phyloP scores from a whole-genome alignment of 202 grass and related monocot genomes.

The Panicum hallii region DNA sequence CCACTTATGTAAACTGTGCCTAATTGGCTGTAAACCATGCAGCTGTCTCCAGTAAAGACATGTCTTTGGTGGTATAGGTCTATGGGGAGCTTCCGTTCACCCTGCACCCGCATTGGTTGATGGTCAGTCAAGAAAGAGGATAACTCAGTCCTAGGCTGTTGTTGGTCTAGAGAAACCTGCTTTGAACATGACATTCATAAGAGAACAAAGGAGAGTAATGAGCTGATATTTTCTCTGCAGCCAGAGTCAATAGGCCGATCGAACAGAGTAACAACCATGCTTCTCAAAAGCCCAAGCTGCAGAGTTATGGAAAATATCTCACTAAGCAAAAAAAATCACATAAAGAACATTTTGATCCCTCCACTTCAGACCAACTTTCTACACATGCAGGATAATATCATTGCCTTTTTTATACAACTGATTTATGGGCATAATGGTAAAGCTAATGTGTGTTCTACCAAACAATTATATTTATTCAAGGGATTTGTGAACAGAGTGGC shows the following conservation, averaged over 20 bases:
- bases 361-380: neutral
- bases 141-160: neutral
- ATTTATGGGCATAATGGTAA: neutral
- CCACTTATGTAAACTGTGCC: neutral
- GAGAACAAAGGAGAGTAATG: too few species aligned
- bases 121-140: neutral
- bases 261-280: neutral
- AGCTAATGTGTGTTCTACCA: neutral
- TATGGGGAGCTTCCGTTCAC: neutral
- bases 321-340: neutral
- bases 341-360: constrained; percentile 1
- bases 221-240: neutral
- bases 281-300: neutral
- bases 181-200: too few species aligned
- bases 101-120: neutral
- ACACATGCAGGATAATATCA: neutral
- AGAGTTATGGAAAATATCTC: neutral
- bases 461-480: neutral
- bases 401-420: neutral
- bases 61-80: neutral
- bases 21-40: constrained; percentile 15
- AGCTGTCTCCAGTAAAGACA: neutral
- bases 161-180: neutral
- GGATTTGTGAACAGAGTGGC: neutral
- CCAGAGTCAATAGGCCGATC: neutral